Conservation (phyloP, 345 rosid genomes). For the Eucalyptus shirleyi region DNA sequence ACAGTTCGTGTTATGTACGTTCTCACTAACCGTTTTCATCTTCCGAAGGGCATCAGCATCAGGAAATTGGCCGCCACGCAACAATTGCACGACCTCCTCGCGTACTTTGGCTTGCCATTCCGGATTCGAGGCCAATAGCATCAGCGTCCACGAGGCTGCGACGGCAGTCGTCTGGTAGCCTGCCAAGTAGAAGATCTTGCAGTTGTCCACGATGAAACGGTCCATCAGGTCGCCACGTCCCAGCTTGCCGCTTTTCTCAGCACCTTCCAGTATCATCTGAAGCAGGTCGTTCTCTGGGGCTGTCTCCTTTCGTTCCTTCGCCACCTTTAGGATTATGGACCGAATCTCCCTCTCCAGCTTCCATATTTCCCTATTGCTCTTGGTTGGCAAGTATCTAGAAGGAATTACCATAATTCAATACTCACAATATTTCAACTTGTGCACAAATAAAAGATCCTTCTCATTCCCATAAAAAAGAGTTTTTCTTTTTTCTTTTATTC, state of each 20-base stretch:
- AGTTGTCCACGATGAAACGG: constrained; percentile 29
- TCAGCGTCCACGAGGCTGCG: constrained; percentile 16
- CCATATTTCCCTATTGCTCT: constrained; percentile 21
- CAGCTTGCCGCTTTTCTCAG: neutral
- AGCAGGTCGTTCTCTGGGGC: constrained; percentile 12
- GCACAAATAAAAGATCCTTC: too few species aligned
- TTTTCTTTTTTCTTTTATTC: too few species aligned
- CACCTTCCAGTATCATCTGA: constrained; percentile 16
- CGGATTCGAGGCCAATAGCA: constrained; percentile 21
- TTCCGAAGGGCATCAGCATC: neutral
- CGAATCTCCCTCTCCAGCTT: constrained; percentile 16
- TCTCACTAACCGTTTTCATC: constrained; percentile 1
- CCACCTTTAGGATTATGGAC: constrained; percentile 5
- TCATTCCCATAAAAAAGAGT: too few species aligned
- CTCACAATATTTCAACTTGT: too few species aligned
- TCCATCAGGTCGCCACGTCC: neutral
- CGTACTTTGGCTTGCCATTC: constrained; percentile 1
- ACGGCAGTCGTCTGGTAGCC: constrained; percentile 29
- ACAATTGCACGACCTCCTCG: neutral
- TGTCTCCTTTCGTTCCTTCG: constrained; percentile 1
- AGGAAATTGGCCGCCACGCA: neutral
- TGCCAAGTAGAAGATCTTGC: constrained; percentile 37
- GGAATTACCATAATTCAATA: neutral
- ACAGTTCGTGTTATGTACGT: neutral
- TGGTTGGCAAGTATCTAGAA: constrained; percentile 14